Evolutionary conservation across 495 filamentous ascomycete species (phyloP).

Genomic region (Beverwykella pulmonaria): DNA sequence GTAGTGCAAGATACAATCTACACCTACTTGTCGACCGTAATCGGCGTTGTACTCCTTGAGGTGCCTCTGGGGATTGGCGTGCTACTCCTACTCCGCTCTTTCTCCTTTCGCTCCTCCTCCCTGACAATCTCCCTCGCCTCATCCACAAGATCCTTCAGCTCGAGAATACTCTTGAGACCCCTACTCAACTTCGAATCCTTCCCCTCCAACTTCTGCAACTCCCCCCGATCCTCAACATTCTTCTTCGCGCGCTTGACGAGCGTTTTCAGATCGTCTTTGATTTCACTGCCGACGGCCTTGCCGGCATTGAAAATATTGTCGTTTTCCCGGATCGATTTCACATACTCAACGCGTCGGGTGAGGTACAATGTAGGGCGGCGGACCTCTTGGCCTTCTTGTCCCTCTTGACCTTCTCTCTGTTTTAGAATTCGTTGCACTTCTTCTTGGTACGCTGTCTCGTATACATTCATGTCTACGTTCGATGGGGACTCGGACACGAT

Average conservation of each 20-base stretch:
- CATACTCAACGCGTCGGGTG: slow-evolving; percentile 62
- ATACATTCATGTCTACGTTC: slow-evolving; percentile 79
- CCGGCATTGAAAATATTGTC: slow-evolving; percentile 32
- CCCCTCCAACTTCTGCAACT: slow-evolving; percentile 26
- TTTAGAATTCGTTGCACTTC: slow-evolving; percentile 74
- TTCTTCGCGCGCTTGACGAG: slow-evolving; percentile 24
- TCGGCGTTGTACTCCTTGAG: slow-evolving; percentile 16
- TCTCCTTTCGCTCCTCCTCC: slow-evolving; percentile 14
- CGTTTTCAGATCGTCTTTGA: slow-evolving; percentile 23
- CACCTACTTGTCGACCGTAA: slow-evolving; percentile 11
- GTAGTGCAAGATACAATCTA: too few species aligned
- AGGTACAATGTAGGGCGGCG: slow-evolving; percentile 54
- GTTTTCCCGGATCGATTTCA: slow-evolving; percentile 40
- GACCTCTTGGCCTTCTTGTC: not conserved
- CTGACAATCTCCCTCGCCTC: slow-evolving; percentile 30
- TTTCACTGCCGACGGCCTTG: slow-evolving; percentile 4
- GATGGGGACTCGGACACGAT: slow-evolving; percentile 80
- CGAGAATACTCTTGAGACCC: slow-evolving; percentile 14
- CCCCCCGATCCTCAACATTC: slow-evolving; percentile 12
- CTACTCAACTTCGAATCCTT: slow-evolving; percentile 15
- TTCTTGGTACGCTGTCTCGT: slow-evolving; percentile 80
- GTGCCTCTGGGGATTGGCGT: not conserved
- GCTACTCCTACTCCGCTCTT: slow-evolving; percentile 3
- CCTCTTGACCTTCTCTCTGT: slow-evolving; percentile 43
- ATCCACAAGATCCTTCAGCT: slow-evolving; percentile 25